A percentile compares a stretch with the other conserved stretches of the same genome.
These are phyloP conservation scores for Ailanthus altissimus DNA, from an alignment of 345 rosid species.

Conservation along the genomic window DNA sequence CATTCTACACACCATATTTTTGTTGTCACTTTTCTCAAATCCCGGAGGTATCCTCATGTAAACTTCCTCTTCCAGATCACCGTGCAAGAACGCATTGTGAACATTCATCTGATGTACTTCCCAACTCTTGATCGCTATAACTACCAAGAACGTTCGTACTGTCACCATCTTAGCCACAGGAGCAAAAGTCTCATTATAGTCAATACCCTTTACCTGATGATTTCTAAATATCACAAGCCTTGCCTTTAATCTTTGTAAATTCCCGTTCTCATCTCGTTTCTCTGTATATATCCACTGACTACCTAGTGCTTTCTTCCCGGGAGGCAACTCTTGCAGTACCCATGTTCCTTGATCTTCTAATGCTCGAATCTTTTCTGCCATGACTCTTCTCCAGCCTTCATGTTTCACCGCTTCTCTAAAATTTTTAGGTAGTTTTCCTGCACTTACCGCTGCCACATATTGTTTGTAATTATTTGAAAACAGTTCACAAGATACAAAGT, in stretches of 20 bases:
- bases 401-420: too few relatives aligned
- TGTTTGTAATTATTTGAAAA: too few relatives aligned
- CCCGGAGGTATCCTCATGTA: not conserved
- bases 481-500: too few relatives aligned
- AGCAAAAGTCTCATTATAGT: not conserved
- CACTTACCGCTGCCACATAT: too few relatives aligned
- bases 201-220: not conserved
- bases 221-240: not conserved
- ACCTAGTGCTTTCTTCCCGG: not conserved
- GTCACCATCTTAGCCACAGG: not conserved
- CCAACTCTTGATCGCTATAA: not conserved
- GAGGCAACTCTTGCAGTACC: not conserved
- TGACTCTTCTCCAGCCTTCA: too few relatives aligned
- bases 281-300: not conserved
- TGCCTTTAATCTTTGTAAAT: not conserved
- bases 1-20: not conserved
- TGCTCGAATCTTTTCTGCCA: too few relatives aligned
- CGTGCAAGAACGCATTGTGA: not conserved
- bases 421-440: too few relatives aligned
- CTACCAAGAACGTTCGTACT: not conserved
- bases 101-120: constrained; percentile 6
- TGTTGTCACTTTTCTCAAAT: not conserved
- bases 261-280: not conserved
- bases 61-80: not conserved
- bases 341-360: not conserved